Evolutionary conservation across 495 filamentous ascomycete genomes (phyloP).

Genomic region (Eremomyces bilateralis): DNA sequence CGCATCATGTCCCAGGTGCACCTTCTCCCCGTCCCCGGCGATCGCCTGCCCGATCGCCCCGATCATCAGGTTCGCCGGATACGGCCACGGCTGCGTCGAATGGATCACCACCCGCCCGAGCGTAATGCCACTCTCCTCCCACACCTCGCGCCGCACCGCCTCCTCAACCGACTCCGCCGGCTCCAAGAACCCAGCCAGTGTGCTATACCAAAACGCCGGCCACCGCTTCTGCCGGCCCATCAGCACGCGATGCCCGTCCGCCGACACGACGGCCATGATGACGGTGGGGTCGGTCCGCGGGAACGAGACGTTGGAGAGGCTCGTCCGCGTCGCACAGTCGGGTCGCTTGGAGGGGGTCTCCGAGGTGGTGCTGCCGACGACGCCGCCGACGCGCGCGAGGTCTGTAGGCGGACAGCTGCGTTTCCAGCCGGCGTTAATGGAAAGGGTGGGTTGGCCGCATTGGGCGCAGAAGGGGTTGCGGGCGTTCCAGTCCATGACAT

Average conservation of each 20-base stretch:
- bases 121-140: conserved; percentile 77
- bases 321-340: conserved; percentile 54
- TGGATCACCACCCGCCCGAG: conserved; percentile 81
- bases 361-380: conserved; percentile 18
- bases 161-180: conserved; percentile 90
- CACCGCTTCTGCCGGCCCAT: conserved; percentile 71
- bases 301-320: conserved; percentile 67
- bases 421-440: conserved; percentile 77
- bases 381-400: conserved; percentile 23
- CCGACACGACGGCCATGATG: conserved; percentile 75
- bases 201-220: conserved; percentile 69
- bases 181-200: conserved; percentile 86
- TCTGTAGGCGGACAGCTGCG: conserved; percentile 73
- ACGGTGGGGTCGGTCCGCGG: conserved; percentile 90
- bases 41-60: conserved; percentile 75
- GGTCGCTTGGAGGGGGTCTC: conserved; percentile 24
- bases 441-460: conserved; percentile 68
- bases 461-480: conserved; percentile 81
- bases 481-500: conserved; percentile 83
- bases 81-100: conserved; percentile 81
- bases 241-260: conserved; percentile 50
- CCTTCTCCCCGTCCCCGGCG: conserved; percentile 46
- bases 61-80: conserved; percentile 84
- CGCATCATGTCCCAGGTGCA: conserved; percentile 67
- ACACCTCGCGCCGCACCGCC: conserved; percentile 83